Evolutionary conservation across 495 filamentous ascomycete species (phyloP).

Genomic region (Hypoxylon lienhwacheense): DNA sequence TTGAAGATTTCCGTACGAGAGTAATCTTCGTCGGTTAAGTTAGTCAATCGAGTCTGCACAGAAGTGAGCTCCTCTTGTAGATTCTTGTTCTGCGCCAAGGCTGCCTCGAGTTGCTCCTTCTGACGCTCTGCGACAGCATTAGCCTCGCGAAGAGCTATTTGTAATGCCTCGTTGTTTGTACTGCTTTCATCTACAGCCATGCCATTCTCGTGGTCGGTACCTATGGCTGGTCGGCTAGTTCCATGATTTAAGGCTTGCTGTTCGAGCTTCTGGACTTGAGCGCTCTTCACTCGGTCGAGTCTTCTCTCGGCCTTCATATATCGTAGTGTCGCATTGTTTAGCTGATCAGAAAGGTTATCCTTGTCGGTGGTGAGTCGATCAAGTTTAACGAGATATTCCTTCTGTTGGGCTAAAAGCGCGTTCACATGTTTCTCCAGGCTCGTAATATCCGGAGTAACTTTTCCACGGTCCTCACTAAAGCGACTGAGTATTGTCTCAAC

Average conservation of each 20-base stretch:
- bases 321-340: conserved; percentile 81
- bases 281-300: conserved; percentile 81
- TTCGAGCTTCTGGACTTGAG: conserved; percentile 89
- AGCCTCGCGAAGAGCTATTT: conserved; percentile 67
- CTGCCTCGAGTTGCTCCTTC: conserved; percentile 79
- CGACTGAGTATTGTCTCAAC: conserved; percentile 47
- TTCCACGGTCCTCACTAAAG: conserved; percentile 43
- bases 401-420: conserved; percentile 74
- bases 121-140: conserved; percentile 73
- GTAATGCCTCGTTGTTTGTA: conserved; percentile 62
- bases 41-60: conserved; percentile 56
- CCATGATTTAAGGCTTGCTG: conserved; percentile 75
- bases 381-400: conserved; percentile 73
- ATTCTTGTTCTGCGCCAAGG: conserved; percentile 77
- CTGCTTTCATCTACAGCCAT: conserved; percentile 58
- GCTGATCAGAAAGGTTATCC: conserved; percentile 75
- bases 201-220: conserved; percentile 54
- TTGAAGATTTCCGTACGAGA: conserved; percentile 91
- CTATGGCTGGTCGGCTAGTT: conserved; percentile 53
- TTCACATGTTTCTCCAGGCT: conserved; percentile 74
- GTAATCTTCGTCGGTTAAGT: conserved; percentile 89
- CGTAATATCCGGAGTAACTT: conserved; percentile 63
- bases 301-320: conserved; percentile 95
- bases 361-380: conserved; percentile 78
- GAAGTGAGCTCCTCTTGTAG: conserved; percentile 78